These are phyloP conservation scores for Jackrogersella multiformis DNA, from an alignment of 495 filamentous ascomycete species.

Conservation along the genomic window DNA sequence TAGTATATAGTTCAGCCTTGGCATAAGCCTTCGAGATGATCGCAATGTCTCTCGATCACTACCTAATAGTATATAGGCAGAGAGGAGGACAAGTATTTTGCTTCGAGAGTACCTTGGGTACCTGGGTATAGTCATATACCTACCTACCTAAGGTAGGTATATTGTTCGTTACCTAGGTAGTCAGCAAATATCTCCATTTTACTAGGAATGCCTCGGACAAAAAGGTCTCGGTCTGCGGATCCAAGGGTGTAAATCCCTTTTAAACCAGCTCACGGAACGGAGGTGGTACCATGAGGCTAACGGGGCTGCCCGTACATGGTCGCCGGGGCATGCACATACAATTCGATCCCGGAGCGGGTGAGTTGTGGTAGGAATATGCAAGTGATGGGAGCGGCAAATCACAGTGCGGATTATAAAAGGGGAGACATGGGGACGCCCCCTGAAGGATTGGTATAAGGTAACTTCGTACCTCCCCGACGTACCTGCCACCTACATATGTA, in stretches of 20 bases:
- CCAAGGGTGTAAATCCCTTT: neutral
- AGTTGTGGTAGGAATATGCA: conserved; percentile 29
- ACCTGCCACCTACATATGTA: no score
- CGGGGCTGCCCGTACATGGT: neutral
- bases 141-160: no score
- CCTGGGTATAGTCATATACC: no score
- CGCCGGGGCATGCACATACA: conserved; percentile 5
- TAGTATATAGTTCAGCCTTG: neutral
- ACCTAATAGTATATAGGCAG: no score
- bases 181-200: no score
- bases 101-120: no score
- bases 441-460: neutral
- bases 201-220: no score
- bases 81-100: no score
- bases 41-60: neutral
- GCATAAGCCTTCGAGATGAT: neutral
- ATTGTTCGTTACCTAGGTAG: no score
- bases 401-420: conserved; percentile 20
- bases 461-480: neutral
- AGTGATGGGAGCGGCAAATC: conserved; percentile 36
- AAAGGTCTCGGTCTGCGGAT: neutral
- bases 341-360: conserved; percentile 11
- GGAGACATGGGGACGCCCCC: neutral
- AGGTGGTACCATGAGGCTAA: neutral
- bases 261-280: neutral